These are phyloP conservation scores for Panicum virgatum DNA, from an alignment of 202 grass and related monocot species.

Conservation along the genomic window DNA sequence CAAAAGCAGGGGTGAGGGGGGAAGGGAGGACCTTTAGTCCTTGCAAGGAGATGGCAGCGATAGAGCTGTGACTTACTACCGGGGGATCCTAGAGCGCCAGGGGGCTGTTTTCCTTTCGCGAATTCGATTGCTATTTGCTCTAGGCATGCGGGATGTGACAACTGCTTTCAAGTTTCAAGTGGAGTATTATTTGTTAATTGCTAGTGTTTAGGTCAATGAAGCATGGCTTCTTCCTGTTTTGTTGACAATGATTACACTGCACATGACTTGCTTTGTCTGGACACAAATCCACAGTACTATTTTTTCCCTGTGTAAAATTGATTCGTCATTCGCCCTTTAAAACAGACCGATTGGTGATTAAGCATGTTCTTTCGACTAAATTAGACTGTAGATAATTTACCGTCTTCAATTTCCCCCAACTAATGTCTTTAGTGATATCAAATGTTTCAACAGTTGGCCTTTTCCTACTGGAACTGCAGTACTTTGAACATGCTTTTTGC, in stretches of 20 bases:
- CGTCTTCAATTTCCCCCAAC: slow-evolving; percentile 26
- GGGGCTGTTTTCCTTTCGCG: neutral
- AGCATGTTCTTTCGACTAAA: slow-evolving; percentile 14
- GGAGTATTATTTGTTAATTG: neutral
- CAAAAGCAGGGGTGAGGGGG: neutral
- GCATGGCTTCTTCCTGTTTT: no score
- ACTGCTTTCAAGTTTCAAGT: neutral
- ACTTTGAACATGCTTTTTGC: slow-evolving; percentile 70
- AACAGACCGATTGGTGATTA: neutral
- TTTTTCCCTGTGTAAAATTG: neutral
- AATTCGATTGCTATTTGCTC: slow-evolving; percentile 16
- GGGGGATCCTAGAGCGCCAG: neutral
- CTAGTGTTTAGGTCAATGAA: slow-evolving; percentile 5
- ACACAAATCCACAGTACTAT: neutral
- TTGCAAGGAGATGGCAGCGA: neutral
- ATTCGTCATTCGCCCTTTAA: neutral
- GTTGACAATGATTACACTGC: no score
- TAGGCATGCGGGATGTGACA: neutral
- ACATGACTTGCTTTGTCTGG: neutral
- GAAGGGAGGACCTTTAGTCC: neutral
- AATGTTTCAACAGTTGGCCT: slow-evolving; percentile 72
- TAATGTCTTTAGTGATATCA: slow-evolving; percentile 50
- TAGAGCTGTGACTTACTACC: slow-evolving; percentile 14
- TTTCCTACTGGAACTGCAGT: slow-evolving; percentile 71
- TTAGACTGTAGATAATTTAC: slow-evolving; percentile 36